Base-by-base conservation (phyloP, 78 protist species). In the Isochrysis galbana region DNA sequence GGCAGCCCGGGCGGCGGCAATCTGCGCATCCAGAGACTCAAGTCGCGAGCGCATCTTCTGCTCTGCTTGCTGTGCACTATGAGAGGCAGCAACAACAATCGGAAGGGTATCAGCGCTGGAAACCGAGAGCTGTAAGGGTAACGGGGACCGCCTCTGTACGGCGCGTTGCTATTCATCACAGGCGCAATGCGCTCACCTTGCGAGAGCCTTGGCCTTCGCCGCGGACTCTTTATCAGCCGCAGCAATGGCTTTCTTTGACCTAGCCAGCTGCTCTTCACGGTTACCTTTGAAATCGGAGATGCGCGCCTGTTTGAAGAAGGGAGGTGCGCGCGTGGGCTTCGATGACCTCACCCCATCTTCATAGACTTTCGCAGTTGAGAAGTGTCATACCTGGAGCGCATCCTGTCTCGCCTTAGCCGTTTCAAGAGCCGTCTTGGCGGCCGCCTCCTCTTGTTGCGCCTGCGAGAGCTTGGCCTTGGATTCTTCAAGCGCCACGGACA, bases 221-320 rank as follows among this genome's bases (percentile, higher is more conserved):
- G 82, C 51, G 61, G 47, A 39, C 70, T 90, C 74, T 69, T 94
- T 92, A 77, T 77, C 88, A 11, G 90, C 45, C 29, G 70, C 78
- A 46, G 55, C 88, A 61, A 93, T 54, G 19, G 39, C 92, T 42
- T n/a, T 25, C 86, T 54, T 90, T 83, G 74, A 39, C 51, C 32
- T n/a, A 0, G 39, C 21, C n/a, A 92, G 80, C 36, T 22, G 41
- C 80, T 70, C 41, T 5, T 70, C 80, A 21, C 80, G 80, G 80
- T 70, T 70, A 41, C 61, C 29, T 36, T 44, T 61, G 41, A 38
- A 5, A 1, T 32, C 89, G 19, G n/a, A 23, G 0, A 25, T 10
- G 69, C 17, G 51, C 89, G 89, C 36, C 10, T n/a, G n/a, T n/a
- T n/a, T n/a, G n/a, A n/a, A n/a, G n/a, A n/a, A n/a, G n/a, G n/a